Evolutionary conservation across 139 green algal genomes (phyloP).

Genomic region (Chlamydomonas sp.): DNA sequence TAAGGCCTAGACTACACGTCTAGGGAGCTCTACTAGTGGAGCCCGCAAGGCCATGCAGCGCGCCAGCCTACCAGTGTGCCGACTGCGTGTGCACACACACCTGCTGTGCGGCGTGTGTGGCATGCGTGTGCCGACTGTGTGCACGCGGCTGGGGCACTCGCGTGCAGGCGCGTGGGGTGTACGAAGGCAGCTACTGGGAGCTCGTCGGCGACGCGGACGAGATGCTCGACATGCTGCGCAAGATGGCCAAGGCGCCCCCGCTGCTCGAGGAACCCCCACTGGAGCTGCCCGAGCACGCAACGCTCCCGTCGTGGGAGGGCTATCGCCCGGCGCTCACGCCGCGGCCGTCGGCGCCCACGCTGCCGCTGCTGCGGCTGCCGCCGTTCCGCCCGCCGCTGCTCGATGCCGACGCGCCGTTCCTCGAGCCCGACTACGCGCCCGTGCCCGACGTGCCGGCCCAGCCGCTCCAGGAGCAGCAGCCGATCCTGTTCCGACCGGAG

Average conservation of each 20-base stretch:
- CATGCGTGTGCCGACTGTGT: not conserved
- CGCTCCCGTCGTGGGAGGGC: constrained; percentile 24
- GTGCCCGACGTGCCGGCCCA: constrained; percentile 23
- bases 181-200: constrained; percentile 67
- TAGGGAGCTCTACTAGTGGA: too few relatives aligned
- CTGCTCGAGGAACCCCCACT: constrained; percentile 44
- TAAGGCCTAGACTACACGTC: too few relatives aligned
- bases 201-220: constrained; percentile 46
- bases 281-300: constrained; percentile 33
- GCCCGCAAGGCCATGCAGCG: too few relatives aligned
- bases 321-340: constrained; percentile 7
- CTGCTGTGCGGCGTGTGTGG: too few relatives aligned
- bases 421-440: constrained; percentile 34
- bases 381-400: constrained; percentile 37
- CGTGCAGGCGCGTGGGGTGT: constrained; percentile 45
- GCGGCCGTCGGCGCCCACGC: constrained; percentile 23
- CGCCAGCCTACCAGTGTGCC: too few relatives aligned
- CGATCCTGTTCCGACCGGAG: constrained; percentile 30
- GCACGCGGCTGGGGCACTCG: not conserved
- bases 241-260: constrained; percentile 32
- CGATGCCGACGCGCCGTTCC: constrained; percentile 28
- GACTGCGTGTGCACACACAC: too few relatives aligned
- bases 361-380: constrained; percentile 36
- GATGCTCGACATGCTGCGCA: constrained; percentile 39
- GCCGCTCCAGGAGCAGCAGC: constrained; percentile 24